A percentile compares a stretch with the other conserved stretches of the same genome.
phyloP scores from a whole-genome alignment of 2,329 filamentous ascomycete species.

The Penicillium digitatum region DNA sequence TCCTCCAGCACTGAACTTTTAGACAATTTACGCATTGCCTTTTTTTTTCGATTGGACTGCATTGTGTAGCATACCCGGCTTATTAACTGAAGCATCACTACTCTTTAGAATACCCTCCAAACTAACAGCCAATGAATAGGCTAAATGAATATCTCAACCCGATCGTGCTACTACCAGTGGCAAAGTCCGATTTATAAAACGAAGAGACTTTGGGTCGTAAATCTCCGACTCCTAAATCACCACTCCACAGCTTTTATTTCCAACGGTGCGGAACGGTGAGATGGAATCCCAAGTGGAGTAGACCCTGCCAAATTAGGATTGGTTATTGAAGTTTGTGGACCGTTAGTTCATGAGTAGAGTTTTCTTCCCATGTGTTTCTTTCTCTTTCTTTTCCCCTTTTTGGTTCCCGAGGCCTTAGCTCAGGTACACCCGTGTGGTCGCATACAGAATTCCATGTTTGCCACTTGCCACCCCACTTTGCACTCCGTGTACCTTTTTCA shows the following conservation, averaged over 20 bases:
- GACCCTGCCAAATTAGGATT: slow-evolving; percentile 11
- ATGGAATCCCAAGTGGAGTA: slow-evolving; percentile 15
- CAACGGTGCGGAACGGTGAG: slow-evolving; percentile 24
- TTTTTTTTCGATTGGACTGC: background rate
- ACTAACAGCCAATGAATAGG: background rate
- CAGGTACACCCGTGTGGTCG: slow-evolving; percentile 10
- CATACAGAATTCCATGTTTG: background rate
- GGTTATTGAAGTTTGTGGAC: slow-evolving; percentile 24
- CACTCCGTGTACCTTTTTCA: background rate
- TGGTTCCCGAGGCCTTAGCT: slow-evolving; percentile 6
- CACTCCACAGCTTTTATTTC: slow-evolving; percentile 18
- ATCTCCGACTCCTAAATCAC: slow-evolving; percentile 2
- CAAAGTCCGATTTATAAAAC: background rate
- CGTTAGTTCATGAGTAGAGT: slow-evolving; percentile 17
- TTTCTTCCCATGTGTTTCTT: slow-evolving; percentile 21
- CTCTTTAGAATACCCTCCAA: background rate
- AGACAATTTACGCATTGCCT: background rate
- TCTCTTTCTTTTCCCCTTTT: background rate
- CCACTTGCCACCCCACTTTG: slow-evolving; percentile 3
- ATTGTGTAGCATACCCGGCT: background rate
- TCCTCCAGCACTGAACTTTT: background rate
- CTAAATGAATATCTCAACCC: background rate
- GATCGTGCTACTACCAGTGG: background rate
- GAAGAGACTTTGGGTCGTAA: background rate
- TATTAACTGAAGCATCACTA: background rate